Evolutionary conservation across 1,139 yeast species (phyloP), one percentile per base, ranked within the genome.

Genomic region (Candida sojae): DNA sequence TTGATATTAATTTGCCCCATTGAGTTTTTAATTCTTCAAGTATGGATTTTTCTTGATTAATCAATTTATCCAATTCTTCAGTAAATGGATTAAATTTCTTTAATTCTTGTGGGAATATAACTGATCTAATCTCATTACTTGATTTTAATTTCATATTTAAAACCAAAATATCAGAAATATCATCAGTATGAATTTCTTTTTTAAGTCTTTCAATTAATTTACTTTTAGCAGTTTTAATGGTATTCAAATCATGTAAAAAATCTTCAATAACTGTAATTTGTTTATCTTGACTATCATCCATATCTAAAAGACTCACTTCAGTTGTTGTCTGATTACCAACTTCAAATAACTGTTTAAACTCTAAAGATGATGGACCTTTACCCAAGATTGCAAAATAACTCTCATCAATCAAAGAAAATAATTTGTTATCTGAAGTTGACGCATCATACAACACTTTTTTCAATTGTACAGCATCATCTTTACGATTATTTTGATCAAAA

Each of bases 131-230:
- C 53, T 86, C 93, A 39, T 76, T 73, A 21, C 82, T 83, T 3
- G 79, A 61, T 50, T 77, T 77, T 32, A 78, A 73, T 46, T 81
- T 80, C 55, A 84, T 82, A 63, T 88, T 87, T 55, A 87, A 70
- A 4, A 93, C 80, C 35, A 93, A 73, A 26, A 86, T 75, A 49
- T 88, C 85, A 0, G 96, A 86, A 45, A 92, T 90, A 62, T 93
- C 97, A 65, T 93, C 99, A 21, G 79, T 75, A 58, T 86, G 96
- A 38, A 89, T 84, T 47, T 80, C 80, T 6, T 73, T 77, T 61
- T 90, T 91, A 60, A 92, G 75, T 44, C 83, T 89, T 2, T 75
- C 75, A 40, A 88, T 72, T 2, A 86, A 75, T 41, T 82, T 74
- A 17, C 70, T 66, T 47, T 96, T 82, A 59, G 87, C 93, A 31